Conservation (phyloP, 768 basidiomycete genomes). For the Trametes elegans region DNA sequence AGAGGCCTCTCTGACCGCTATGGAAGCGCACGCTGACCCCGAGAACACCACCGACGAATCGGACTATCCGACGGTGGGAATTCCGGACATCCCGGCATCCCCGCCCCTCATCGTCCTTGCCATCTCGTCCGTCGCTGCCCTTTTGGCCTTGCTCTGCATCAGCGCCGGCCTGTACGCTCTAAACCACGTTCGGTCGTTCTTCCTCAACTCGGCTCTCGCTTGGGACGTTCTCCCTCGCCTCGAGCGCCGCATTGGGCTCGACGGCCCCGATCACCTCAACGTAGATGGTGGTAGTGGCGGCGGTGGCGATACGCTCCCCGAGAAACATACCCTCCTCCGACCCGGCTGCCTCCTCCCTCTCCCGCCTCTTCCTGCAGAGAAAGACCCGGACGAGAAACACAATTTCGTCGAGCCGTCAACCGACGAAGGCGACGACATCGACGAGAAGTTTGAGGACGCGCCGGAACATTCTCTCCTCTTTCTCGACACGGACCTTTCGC, state of each 20-base stretch:
- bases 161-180: constrained; percentile 24
- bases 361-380: not conserved
- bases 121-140: constrained; percentile 21
- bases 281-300: constrained; percentile 1
- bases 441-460: constrained; percentile 28
- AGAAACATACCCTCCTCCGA: no score
- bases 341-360: no score
- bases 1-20: not conserved
- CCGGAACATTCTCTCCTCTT: constrained; percentile 18
- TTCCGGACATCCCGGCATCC: not conserved
- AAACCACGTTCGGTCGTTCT: constrained; percentile 8
- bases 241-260: constrained; percentile 20
- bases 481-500: constrained; percentile 10
- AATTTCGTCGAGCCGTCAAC: not conserved
- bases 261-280: constrained; percentile 10
- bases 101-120: constrained; percentile 20
- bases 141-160: constrained; percentile 25
- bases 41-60: not conserved
- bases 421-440: constrained; percentile 15
- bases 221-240: constrained; percentile 23
- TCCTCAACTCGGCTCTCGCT: constrained; percentile 18
- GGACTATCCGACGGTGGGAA: not conserved
- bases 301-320: constrained; percentile 14
- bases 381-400: constrained; percentile 2
- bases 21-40: not conserved